Evolutionary conservation across 176 grass and related monocot species (phyloP).

Genomic region (Aegilops tauschii): DNA sequence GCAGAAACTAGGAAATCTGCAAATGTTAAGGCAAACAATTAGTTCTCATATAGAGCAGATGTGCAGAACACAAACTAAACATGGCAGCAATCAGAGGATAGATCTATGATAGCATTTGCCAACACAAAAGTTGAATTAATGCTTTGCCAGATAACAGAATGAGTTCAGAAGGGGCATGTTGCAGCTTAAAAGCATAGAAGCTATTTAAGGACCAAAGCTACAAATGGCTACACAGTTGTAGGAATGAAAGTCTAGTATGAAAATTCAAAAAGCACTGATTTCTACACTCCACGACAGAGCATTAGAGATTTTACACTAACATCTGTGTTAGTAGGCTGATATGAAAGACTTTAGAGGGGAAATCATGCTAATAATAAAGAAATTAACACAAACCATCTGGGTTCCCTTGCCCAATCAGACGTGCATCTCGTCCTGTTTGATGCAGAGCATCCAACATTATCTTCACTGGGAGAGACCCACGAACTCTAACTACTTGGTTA

Average conservation of each 20-base stretch:
- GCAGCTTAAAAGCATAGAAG: background rate
- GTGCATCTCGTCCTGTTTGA: constrained; percentile 66
- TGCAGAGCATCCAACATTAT: constrained; percentile 75
- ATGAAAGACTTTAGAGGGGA: background rate
- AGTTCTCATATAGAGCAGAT: constrained; percentile 2
- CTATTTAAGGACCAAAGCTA: background rate
- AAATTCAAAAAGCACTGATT: background rate
- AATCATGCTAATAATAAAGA: constrained; percentile 6
- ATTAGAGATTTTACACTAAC: background rate
- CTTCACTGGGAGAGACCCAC: constrained; percentile 80
- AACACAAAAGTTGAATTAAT: background rate
- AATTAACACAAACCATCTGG: constrained; percentile 66
- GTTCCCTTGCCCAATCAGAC: constrained; percentile 90
- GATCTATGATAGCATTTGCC: constrained; percentile 6
- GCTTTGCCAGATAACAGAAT: background rate
- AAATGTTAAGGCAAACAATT: constrained; percentile 18
- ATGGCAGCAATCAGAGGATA: background rate
- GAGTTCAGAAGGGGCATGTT: background rate
- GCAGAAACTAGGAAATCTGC: constrained; percentile 83
- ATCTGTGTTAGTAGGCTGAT: background rate
- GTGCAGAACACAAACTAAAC: constrained; percentile 4
- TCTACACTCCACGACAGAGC: background rate
- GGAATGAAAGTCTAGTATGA: background rate
- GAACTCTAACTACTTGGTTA: constrained; percentile 86
- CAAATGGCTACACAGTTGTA: background rate